phyloP scores from a whole-genome alignment of 208 protist genomes.

The Trypanosoma avium region DNA sequence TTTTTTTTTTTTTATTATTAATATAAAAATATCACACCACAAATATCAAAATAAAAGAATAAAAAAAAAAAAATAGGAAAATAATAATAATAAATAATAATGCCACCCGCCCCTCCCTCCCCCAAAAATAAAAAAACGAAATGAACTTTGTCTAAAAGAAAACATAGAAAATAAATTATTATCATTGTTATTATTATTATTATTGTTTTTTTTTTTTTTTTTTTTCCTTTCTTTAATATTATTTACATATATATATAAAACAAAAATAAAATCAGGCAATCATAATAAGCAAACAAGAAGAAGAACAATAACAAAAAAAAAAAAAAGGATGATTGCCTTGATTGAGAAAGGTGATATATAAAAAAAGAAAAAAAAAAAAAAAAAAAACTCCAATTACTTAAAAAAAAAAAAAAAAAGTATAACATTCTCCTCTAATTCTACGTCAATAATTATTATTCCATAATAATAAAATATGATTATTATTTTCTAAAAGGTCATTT shows the following conservation, averaged over 20 bases:
- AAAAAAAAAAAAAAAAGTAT: not conserved
- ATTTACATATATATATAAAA: not conserved
- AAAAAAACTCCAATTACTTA: not conserved
- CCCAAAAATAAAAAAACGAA: too few relatives aligned
- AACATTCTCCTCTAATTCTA: too few relatives aligned
- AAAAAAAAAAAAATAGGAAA: not conserved
- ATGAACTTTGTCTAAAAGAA: not conserved
- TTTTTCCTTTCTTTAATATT: not conserved
- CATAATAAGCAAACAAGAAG: not conserved
- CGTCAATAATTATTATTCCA: too few relatives aligned
- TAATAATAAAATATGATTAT: too few relatives aligned
- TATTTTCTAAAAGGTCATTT: too few relatives aligned
- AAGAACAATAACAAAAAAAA: slow-evolving; percentile 14
- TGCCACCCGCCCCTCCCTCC: too few relatives aligned
- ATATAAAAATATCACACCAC: not conserved
- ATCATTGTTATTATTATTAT: too few relatives aligned
- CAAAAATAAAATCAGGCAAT: slow-evolving; percentile 6
- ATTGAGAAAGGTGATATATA: not conserved
- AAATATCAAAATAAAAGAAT: not conserved
- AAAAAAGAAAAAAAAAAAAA: slow-evolving; percentile 5
- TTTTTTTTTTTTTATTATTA: not conserved
- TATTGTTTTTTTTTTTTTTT: not conserved
- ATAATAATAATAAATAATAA: not conserved
- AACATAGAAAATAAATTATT: too few relatives aligned
- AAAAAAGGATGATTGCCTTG: too few relatives aligned